phyloP scores from a whole-genome alignment of 371 early-diverging fungal species.

The Actinomucor elegans region DNA sequence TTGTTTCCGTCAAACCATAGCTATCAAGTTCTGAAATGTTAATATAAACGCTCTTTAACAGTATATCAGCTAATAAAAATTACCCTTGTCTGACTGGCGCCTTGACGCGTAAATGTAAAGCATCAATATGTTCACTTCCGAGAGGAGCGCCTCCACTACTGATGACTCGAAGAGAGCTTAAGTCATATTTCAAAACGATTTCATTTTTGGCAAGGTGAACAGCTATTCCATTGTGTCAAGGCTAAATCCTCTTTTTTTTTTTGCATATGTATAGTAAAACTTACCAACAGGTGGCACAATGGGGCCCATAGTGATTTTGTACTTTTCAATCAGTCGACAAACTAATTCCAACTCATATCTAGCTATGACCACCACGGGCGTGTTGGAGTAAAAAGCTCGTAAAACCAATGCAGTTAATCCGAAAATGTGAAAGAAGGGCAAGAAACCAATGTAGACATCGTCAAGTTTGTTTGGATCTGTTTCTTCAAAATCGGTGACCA shows the following conservation, averaged over 20 bases:
- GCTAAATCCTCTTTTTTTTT: no score
- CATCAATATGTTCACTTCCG: conserved; percentile 54
- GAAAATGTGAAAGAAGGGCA: conserved; percentile 86
- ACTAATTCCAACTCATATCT: conserved; percentile 64
- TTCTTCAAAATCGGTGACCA: conserved; percentile 15
- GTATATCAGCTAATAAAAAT: no score
- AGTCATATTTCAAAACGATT: conserved; percentile 64
- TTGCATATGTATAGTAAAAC: no score
- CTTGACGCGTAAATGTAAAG: conserved; percentile 51
- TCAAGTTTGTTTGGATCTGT: conserved; percentile 33
- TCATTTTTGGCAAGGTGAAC: conserved; percentile 67
- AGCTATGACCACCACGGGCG: conserved; percentile 56
- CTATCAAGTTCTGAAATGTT: no score
- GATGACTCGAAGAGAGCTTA: conserved; percentile 60
- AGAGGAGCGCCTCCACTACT: conserved; percentile 87
- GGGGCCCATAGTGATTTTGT: conserved; percentile 69
- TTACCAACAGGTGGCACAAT: conserved; percentile 80
- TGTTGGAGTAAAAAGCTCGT: conserved; percentile 32
- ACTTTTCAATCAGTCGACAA: conserved; percentile 60
- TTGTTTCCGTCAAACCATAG: conserved; percentile 71
- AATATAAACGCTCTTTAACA: no score
- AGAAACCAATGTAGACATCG: conserved; percentile 62
- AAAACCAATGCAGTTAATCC: conserved; percentile 52
- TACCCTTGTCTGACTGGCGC: conserved; percentile 57
- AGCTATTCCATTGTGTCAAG: conserved; percentile 23